Conservation (phyloP, 371 early-diverging fungal genomes). For the Lichtheimia corymbifera region DNA sequence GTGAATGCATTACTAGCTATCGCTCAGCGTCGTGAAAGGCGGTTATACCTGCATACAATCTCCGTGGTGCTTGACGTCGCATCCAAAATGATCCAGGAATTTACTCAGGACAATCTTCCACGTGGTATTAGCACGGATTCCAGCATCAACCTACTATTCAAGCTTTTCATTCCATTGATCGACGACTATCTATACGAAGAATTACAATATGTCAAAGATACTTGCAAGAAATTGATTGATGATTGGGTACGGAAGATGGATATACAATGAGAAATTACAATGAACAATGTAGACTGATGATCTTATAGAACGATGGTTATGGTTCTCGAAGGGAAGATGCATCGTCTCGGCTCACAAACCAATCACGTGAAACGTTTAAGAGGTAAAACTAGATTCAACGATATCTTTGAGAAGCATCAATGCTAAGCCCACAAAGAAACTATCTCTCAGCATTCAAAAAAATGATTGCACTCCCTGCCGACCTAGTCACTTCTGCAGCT, state of each 20-base stretch:
- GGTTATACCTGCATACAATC: constrained; percentile 42
- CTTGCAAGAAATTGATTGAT: constrained; percentile 41
- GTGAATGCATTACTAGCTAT: constrained; percentile 39
- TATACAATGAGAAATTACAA: neutral
- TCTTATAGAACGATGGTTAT: neutral
- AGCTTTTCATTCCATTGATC: constrained; percentile 71
- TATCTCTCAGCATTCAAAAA: constrained; percentile 53
- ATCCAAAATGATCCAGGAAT: constrained; percentile 43
- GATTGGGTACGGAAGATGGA: constrained; percentile 40
- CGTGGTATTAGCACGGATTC: constrained; percentile 32
- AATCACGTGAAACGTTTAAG: constrained; percentile 32
- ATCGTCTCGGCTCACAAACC: constrained; percentile 32
- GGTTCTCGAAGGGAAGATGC: constrained; percentile 16
- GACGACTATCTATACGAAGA: constrained; percentile 69
- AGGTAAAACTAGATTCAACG: neutral
- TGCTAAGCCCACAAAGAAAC: constrained; percentile 29
- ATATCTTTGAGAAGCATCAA: neutral
- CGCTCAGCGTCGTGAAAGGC: constrained; percentile 31
- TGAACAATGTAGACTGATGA: neutral
- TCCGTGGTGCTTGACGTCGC: constrained; percentile 26
- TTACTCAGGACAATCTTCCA: constrained; percentile 42
- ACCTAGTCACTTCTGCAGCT: constrained; percentile 50
- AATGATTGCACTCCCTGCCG: constrained; percentile 46
- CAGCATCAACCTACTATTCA: constrained; percentile 57
- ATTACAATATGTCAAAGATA: constrained; percentile 30